Base-by-base conservation (phyloP, 139 green algal genomes). In the Tetradesmus lagerheimii region DNA sequence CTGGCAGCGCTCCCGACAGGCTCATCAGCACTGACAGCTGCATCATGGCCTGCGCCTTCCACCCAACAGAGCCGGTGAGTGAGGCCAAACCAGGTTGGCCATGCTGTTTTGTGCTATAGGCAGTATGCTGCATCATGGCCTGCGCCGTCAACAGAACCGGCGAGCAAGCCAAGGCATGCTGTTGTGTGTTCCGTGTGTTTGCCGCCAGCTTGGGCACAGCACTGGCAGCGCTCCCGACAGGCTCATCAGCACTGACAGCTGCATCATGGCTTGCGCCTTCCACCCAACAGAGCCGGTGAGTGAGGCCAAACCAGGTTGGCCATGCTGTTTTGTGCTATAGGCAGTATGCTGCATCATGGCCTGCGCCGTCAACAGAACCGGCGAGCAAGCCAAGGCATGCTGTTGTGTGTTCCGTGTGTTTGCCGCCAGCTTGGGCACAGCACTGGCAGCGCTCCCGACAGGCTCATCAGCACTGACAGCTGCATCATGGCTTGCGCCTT, bases 401-500 rank as follows among this genome's bases (percentile, higher is more conserved):
- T 35, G 66, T 35, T 77, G 6, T 4, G 6, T 35, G 25, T 77
- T 25, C n/a, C n/a, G n/a, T n/a, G n/a, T n/a, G n/a, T n/a, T n/a
- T n/a, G n/a, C n/a, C n/a, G n/a, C n/a, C n/a, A n/a, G n/a, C 67
- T 93, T 38, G 91, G 87, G 3, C 43, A 93, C 27, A 93, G 93
- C 86, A 53, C 89, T 18, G 82, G 35, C 82, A 87, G 57, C 57
- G 34, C 29, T n/a, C 82, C 82, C 25, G 82, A 87, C 16, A 31
- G 82, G 57, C 35, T 87, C 34, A 77, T 87, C 27, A 18, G 45
- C 18, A 31, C 39, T 27, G 82, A 87, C 82, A 87, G 35, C 81
- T 95, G 93, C 89, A 83, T 97, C 74, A 95, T 95, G 93, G 92
- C 88, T 80, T 94, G 91, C 71, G 88, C 94, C 23, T 96, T 94